Base-by-base conservation (phyloP, 163 green algal species). In the Chlamydomonas reinhardtii region DNA sequence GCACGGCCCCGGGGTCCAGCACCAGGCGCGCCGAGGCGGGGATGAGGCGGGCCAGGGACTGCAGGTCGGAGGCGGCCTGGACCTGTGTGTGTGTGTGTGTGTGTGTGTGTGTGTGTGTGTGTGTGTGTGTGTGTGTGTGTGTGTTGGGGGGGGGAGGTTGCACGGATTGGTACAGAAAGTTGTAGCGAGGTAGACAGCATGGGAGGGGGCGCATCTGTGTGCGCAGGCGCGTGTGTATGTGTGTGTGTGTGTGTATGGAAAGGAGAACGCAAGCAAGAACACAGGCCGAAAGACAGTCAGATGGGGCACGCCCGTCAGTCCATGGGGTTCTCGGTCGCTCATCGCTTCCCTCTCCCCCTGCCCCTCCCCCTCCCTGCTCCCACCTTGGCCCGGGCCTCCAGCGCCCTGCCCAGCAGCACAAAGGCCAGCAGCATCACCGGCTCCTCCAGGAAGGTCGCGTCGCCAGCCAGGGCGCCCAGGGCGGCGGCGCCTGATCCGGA, bases 351-450 rank as follows among this genome's bases (percentile, higher is more conserved):
- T n/a, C n/a, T n/a, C n/a, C n/a, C n/a, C n/a, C n/a, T n/a, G n/a
- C n/a, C n/a, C n/a, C n/a, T n/a, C n/a, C n/a, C n/a, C n/a, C n/a
- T n/a, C n/a, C n/a, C n/a, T n/a, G n/a, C n/a, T n/a, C 59, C 0
- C 59, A 66, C 59, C 59, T 56, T 56, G 48, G 48, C 48, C 12
- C 48, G 48, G 11, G 48, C 92, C 86, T 99, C 97, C 73, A 99
- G 78, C 11, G 94, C 92, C 6, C 97, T 78, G 0, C 97, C 97
- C 66, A 99, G 94, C 86, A 99, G 94, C 80, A 99, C 96, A 80
- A 99, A 98, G 31, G 97, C 96, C 87, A 99, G 94, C 92, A 99
- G 96, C 98, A 99, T 99, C 27, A 99, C 95, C 4, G 96, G 96
- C 93, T 98, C 96, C 91, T 98, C 94, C 74, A 98, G 89, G 78